Evolutionary conservation across 2,329 filamentous ascomycete species (phyloP).

Genomic region (Aureobasidium sp.): DNA sequence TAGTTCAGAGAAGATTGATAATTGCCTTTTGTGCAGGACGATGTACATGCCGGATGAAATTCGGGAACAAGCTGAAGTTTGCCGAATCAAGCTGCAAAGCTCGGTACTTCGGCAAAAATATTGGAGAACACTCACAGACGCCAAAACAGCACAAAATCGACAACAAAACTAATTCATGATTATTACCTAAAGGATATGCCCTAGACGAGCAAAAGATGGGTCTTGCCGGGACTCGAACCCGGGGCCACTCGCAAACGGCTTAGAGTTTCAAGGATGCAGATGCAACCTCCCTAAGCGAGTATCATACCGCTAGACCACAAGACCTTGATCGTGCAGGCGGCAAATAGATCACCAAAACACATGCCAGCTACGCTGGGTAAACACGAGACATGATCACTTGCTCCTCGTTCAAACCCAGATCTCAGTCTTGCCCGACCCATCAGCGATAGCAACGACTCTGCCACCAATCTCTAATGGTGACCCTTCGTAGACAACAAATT

Average conservation of each 20-base stretch:
- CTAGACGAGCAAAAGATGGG: not conserved
- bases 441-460: constrained; percentile 48
- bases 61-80: too few species aligned
- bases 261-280: not conserved
- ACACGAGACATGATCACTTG: not conserved
- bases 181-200: not conserved
- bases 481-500: constrained; percentile 59
- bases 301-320: constrained; percentile 19
- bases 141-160: too few species aligned
- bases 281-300: constrained; percentile 17
- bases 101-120: too few species aligned
- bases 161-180: too few species aligned
- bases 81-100: too few species aligned
- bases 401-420: constrained; percentile 21
- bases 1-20: too few species aligned
- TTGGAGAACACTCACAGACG: too few species aligned
- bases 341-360: too few species aligned
- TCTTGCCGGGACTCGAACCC: constrained; percentile 17
- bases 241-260: constrained; percentile 17
- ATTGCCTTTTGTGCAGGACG: too few species aligned
- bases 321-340: not conserved
- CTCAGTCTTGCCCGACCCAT: constrained; percentile 30
- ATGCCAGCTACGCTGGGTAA: too few species aligned
- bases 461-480: constrained; percentile 55
- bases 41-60: too few species aligned